phyloP scores from a whole-genome alignment of 108 stramenopile genomes.

The Cyclotella sp. region DNA sequence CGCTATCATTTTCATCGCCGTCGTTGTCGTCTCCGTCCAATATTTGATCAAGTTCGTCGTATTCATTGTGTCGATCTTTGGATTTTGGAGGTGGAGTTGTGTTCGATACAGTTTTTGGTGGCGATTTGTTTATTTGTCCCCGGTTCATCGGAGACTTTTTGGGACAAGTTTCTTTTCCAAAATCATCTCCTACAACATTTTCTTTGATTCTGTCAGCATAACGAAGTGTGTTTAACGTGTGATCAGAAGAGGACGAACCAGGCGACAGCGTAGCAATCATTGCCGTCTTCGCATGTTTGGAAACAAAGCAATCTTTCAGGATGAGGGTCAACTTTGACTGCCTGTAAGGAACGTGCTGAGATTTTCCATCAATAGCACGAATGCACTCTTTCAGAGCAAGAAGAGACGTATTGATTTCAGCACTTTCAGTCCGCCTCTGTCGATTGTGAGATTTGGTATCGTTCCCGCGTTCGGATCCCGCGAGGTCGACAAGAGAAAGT shows the following conservation, averaged over 20 bases:
- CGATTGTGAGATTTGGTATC: constrained; percentile 97
- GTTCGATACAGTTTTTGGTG: background rate
- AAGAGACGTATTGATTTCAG: constrained; percentile 97
- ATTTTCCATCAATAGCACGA: constrained; percentile 85
- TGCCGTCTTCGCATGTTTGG: constrained; percentile 88
- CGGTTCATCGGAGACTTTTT: background rate
- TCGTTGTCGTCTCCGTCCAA: background rate
- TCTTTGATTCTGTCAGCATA: constrained; percentile 97
- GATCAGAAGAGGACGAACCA: constrained; percentile 92
- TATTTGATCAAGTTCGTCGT: background rate
- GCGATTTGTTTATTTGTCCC: constrained; percentile 14
- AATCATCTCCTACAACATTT: constrained; percentile 61
- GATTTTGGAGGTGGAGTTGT: background rate
- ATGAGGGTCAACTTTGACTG: constrained; percentile 98
- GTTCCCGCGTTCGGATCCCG: constrained; percentile 94
- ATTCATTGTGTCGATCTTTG: constrained; percentile 20
- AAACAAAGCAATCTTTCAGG: constrained; percentile 96
- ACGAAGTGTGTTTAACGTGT: constrained; percentile 97
- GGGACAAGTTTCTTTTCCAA: background rate
- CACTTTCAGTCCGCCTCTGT: constrained; percentile 92
- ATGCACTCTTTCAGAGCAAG: constrained; percentile 98
- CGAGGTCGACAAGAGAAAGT: constrained; percentile 95
- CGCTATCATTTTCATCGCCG: constrained; percentile 18
- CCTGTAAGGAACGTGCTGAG: constrained; percentile 96
- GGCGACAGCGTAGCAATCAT: constrained; percentile 99